Evolutionary conservation across 306 rosid species (phyloP).

Genomic region (Cucumis melo): DNA sequence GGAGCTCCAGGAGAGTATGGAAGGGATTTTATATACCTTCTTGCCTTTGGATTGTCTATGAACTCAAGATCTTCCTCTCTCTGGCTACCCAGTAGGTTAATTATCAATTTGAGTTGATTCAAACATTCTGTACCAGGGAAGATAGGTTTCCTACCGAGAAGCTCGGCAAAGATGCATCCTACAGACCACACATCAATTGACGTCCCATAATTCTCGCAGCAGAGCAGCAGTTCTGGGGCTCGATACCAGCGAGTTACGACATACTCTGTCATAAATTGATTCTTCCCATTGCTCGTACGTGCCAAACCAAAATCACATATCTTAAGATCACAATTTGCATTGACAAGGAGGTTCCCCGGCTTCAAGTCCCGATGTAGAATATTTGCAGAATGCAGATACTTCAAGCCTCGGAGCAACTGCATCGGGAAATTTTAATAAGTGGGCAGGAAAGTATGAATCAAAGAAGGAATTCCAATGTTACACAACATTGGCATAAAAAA

Average conservation of each 20-base stretch:
- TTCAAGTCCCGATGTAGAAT: slow-evolving; percentile 90
- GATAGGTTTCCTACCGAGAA: slow-evolving; percentile 73
- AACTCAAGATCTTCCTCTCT: slow-evolving; percentile 82
- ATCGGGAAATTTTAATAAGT: slow-evolving; percentile 12
- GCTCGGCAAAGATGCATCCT: slow-evolving; percentile 89
- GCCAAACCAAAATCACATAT: slow-evolving; percentile 96
- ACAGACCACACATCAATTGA: slow-evolving; percentile 97
- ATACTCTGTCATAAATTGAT: slow-evolving; percentile 92
- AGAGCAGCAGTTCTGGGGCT: slow-evolving; percentile 87
- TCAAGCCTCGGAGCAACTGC: slow-evolving; percentile 90
- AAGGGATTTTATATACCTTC: slow-evolving; percentile 50
- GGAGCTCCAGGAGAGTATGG: slow-evolving; percentile 50
- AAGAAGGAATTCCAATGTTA: neutral
- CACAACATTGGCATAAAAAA: neutral
- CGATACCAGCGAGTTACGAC: slow-evolving; percentile 97
- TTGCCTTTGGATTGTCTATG: slow-evolving; percentile 79
- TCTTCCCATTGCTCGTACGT: slow-evolving; percentile 59
- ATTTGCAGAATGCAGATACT: slow-evolving; percentile 92
- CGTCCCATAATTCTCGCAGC: slow-evolving; percentile 85
- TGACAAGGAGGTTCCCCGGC: slow-evolving; percentile 89
- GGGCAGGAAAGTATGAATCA: neutral
- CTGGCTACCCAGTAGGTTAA: slow-evolving; percentile 81
- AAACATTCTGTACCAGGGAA: slow-evolving; percentile 86
- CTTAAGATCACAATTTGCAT: slow-evolving; percentile 87
- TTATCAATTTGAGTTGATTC: slow-evolving; percentile 73